Conservation (phyloP, 1,284 basidiomycete species). For the Pascua sp. region DNA sequence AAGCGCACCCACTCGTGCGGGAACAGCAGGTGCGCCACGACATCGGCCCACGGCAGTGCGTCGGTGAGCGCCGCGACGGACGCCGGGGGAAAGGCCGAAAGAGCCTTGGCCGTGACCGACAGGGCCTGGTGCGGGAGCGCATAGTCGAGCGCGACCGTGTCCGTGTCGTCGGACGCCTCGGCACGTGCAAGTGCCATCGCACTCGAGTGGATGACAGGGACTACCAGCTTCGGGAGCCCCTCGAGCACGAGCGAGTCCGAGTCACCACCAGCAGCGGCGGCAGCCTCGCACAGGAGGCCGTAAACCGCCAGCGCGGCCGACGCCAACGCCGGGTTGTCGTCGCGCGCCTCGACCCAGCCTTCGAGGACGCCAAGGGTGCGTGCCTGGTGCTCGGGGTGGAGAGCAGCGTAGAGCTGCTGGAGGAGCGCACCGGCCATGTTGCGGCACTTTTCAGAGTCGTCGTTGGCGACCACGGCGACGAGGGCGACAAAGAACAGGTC, state of each 20-base stretch:
- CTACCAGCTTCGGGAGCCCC: constrained; percentile 56
- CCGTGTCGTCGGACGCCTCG: constrained; percentile 51
- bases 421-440: constrained; percentile 81
- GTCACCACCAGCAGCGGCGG: constrained; percentile 51
- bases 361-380: constrained; percentile 65
- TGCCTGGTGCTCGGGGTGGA: constrained; percentile 60
- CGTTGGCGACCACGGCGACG: constrained; percentile 90
- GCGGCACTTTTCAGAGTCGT: constrained; percentile 81
- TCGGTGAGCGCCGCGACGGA: constrained; percentile 41
- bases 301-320: constrained; percentile 64
- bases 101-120: constrained; percentile 62
- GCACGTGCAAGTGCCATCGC: constrained; percentile 48
- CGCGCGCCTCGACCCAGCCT: constrained; percentile 59
- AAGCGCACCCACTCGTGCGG: constrained; percentile 94
- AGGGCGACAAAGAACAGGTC: constrained; percentile 90
- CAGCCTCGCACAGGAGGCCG: constrained; percentile 61
- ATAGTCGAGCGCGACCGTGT: constrained; percentile 59
- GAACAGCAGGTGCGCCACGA: constrained; percentile 71
- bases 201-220: constrained; percentile 59
- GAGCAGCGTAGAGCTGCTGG: constrained; percentile 66
- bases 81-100: constrained; percentile 56
- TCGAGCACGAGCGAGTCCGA: constrained; percentile 54
- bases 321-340: constrained; percentile 32
- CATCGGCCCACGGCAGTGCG: constrained; percentile 61
- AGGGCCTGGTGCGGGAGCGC: constrained; percentile 79